Evolutionary conservation across 2,329 filamentous ascomycete genomes (phyloP), one percentile per base, ranked within the genome.

Genomic region (Xenosphaeropsis pyriputrescens): DNA sequence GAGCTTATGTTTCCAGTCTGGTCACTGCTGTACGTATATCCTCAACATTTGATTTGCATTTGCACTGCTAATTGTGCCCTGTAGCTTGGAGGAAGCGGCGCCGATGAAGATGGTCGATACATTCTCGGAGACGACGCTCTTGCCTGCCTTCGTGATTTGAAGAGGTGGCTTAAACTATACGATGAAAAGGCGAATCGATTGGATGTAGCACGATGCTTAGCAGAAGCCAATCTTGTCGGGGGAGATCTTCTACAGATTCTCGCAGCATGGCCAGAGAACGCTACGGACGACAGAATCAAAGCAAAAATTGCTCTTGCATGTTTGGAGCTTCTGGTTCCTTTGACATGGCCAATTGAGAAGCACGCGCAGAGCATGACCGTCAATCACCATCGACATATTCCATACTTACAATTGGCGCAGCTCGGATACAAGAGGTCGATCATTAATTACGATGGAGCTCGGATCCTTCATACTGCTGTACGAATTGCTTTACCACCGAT

Each of bases 141-240:
- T 42, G 84, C 91, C 41, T 91, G 88, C 52, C 67, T 98, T 40
- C 86, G 89, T 44, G 91, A 98, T 60, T 70, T 98, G 39, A 89
- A 91, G 55, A 80, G 81, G 72, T 98, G 91, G 91, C 71, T 98
- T 47, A 86, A 85, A 49, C 75, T 94, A 45, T 91, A 91, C 66
- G 88, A 95, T 57, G 84, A 93, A 55, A 93, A 93, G 57, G 76
- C 80, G 46, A 93, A 94, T 55, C 80, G 89, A 47, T 81, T 93
- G 68, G 91, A 98, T 55, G 91, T 98, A 42, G 88, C 89, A 43
- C 73, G 91, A 60, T 95, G 86, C 57, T 68, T 96, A 47, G 79
- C 85, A 52, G 86, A 96, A 58, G 82, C 86, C 33, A 95, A 95
- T 53, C 60, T 98, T n/a, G 74, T 96, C 40, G 80, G 80, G 53